Conservation (phyloP, 345 rosid species). For the Salix caprea region DNA sequence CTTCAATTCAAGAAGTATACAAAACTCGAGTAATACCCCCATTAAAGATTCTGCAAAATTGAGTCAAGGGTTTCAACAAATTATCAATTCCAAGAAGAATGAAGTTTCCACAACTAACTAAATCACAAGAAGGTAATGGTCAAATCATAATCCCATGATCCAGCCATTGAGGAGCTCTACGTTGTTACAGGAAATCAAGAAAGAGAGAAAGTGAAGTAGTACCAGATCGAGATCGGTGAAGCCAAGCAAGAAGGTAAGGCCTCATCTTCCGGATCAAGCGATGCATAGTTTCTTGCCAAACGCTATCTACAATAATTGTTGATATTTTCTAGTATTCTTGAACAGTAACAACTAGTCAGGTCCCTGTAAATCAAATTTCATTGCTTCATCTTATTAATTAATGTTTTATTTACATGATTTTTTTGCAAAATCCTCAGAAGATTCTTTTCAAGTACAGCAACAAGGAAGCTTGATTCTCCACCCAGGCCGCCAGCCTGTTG, state of each 20-base stretch:
- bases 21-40: background rate
- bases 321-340: background rate
- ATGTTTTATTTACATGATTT: too few relatives aligned
- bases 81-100: conserved; percentile 3
- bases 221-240: conserved; percentile 77
- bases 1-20: background rate
- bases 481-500: background rate
- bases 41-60: background rate
- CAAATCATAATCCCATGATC: background rate
- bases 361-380: too few relatives aligned
- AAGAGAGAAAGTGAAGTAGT: background rate
- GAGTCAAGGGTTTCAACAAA: background rate
- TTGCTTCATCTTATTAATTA: too few relatives aligned
- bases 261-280: conserved; percentile 57
- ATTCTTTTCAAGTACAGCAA: background rate
- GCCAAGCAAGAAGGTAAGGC: conserved; percentile 55
- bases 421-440: background rate
- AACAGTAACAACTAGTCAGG: too few relatives aligned
- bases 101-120: background rate
- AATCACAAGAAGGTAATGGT: background rate
- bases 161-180: background rate
- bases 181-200: background rate
- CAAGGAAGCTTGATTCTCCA: background rate
- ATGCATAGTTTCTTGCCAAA: conserved; percentile 16
- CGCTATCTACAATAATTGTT: too few relatives aligned